phyloP scores from a whole-genome alignment of 1,284 basidiomycete species.

The Fomitopsis pinicola region DNA sequence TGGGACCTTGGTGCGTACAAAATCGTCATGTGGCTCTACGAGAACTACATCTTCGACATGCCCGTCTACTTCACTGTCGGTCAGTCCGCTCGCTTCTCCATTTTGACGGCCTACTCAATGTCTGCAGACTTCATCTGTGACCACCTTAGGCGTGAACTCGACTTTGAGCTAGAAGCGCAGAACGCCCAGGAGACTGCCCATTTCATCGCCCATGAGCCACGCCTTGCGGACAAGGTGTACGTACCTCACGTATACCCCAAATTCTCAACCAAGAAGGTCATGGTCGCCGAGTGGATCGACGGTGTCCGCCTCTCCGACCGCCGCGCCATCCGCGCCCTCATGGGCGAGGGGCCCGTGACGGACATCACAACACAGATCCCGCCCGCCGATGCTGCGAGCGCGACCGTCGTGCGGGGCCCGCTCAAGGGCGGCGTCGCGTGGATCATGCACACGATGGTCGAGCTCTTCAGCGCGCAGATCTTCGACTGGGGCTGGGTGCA shows the following conservation, averaged over 20 bases:
- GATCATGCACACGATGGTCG: conserved; percentile 78
- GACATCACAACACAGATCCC: not conserved
- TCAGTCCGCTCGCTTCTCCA: conserved; percentile 26
- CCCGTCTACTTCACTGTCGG: conserved; percentile 75
- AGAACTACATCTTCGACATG: conserved; percentile 71
- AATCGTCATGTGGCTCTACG: conserved; percentile 71
- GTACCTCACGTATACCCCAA: conserved; percentile 77
- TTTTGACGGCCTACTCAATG: not conserved
- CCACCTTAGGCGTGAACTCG: conserved; percentile 78
- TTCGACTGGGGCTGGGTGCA: conserved; percentile 89
- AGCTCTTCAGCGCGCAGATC: conserved; percentile 80
- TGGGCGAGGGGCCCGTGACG: conserved; percentile 41
- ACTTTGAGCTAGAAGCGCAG: conserved; percentile 71
- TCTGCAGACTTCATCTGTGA: conserved; percentile 70
- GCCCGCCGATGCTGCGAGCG: conserved; percentile 8
- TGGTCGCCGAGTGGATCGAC: conserved; percentile 88
- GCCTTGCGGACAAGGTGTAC: conserved; percentile 66
- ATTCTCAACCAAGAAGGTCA: conserved; percentile 70
- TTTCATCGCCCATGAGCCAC: conserved; percentile 60
- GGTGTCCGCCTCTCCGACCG: conserved; percentile 76
- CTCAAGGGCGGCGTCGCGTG: conserved; percentile 63
- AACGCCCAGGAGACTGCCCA: conserved; percentile 61
- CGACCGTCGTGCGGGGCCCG: conserved; percentile 21
- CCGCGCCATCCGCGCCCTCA: conserved; percentile 45
- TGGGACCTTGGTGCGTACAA: conserved; percentile 73